phyloP scores from a whole-genome alignment of 1,284 basidiomycete species.

The Malassezia furfur region DNA sequence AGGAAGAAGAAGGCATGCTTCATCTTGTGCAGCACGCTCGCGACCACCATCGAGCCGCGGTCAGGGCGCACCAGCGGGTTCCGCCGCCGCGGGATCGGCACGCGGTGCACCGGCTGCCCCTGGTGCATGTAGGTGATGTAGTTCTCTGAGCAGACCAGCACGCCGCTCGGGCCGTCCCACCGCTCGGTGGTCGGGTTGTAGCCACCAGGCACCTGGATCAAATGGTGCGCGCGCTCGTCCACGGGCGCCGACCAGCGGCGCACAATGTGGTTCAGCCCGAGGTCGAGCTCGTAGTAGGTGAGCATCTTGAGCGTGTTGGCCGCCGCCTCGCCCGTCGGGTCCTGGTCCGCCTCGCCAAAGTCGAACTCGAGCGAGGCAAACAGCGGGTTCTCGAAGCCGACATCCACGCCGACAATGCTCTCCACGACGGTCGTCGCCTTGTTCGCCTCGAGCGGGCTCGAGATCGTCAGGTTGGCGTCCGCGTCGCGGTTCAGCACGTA shows the following conservation, averaged over 20 bases:
- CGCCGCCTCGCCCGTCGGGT: conserved; percentile 38
- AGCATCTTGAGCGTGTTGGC: conserved; percentile 34
- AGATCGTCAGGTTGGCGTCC: conserved; percentile 46
- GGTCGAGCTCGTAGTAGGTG: conserved; percentile 47
- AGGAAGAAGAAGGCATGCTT: conserved; percentile 47
- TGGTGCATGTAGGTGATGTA: conserved; percentile 47
- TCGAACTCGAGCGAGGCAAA: conserved; percentile 46
- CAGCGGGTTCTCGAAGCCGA: conserved; percentile 45
- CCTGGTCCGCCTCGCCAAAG: conserved; percentile 43
- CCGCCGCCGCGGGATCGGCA: conserved; percentile 42
- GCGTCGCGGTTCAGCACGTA: conserved; percentile 46
- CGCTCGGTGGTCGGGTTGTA: conserved; percentile 42
- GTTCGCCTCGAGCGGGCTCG: conserved; percentile 45
- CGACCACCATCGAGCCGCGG: conserved; percentile 37
- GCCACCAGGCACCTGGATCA: conserved; percentile 45
- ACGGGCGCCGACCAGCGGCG: conserved; percentile 45
- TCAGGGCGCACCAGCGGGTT: conserved; percentile 33
- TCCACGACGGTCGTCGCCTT: conserved; percentile 38
- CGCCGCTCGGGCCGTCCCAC: conserved; percentile 47
- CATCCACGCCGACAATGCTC: conserved; percentile 43
- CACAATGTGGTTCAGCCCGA: conserved; percentile 47
- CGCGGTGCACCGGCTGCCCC: conserved; percentile 37
- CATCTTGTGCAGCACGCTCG: conserved; percentile 46
- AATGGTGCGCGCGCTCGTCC: conserved; percentile 31
- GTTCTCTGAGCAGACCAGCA: conserved; percentile 46